phyloP scores from a whole-genome alignment of 1,284 basidiomycete species.

The Cutaneotrichosporon sp. region DNA sequence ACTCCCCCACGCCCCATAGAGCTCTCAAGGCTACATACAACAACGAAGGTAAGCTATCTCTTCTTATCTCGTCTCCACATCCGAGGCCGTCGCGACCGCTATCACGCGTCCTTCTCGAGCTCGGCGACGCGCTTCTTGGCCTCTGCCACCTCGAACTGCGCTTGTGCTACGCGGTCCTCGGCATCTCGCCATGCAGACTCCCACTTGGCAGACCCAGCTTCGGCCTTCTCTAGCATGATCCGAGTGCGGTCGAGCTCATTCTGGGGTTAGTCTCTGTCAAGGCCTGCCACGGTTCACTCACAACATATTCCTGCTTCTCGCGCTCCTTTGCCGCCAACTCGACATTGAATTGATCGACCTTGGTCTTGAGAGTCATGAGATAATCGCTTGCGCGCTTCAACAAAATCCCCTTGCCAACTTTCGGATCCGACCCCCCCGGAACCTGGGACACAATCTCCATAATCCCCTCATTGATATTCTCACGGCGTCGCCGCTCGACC shows the following conservation, averaged over 20 bases:
- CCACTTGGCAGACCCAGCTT: conserved; percentile 33
- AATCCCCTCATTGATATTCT: conserved; percentile 95
- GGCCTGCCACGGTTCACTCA: conserved; percentile 21
- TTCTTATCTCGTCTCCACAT: not conserved
- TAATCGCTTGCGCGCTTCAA: conserved; percentile 41
- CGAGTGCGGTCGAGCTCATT: conserved; percentile 28
- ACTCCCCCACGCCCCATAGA: not conserved
- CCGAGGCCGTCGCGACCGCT: not conserved
- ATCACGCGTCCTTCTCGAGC: not conserved
- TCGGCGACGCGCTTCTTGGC: conserved; percentile 1
- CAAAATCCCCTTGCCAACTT: conserved; percentile 43
- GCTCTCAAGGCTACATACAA: conserved; percentile 15
- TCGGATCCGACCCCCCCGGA: conserved; percentile 62
- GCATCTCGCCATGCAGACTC: conserved; percentile 47
- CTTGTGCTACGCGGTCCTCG: conserved; percentile 42
- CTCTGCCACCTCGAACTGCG: conserved; percentile 45
- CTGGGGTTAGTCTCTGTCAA: conserved; percentile 17
- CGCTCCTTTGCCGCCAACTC: conserved; percentile 30
- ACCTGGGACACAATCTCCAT: conserved; percentile 85
- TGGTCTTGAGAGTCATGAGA: conserved; percentile 31
- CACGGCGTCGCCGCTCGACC: conserved; percentile 87
- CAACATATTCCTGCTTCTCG: conserved; percentile 36
- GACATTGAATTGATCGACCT: conserved; percentile 30
- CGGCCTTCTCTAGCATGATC: conserved; percentile 35
- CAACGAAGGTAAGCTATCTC: not conserved